Evolutionary conservation across 768 basidiomycete species (phyloP).

Genomic region (Lenzites betulinus): DNA sequence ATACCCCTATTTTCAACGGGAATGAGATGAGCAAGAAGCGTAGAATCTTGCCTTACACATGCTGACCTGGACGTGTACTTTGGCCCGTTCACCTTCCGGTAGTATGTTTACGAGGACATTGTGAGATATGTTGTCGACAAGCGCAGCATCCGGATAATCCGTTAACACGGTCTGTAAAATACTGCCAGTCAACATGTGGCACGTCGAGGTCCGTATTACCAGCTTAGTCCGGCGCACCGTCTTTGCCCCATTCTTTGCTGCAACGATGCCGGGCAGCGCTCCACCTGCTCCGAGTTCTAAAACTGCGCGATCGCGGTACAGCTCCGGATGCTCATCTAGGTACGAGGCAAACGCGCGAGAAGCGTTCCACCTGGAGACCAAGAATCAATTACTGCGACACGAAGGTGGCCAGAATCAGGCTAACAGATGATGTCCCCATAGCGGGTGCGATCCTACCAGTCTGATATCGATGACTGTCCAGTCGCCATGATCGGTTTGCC

Average conservation of each 20-base stretch:
- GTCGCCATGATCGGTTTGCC: not conserved
- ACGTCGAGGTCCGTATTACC: no score
- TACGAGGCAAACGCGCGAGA: slow-evolving; percentile 71
- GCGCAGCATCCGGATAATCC: slow-evolving; percentile 83
- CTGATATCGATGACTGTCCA: slow-evolving; percentile 54
- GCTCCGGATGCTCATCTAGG: slow-evolving; percentile 53
- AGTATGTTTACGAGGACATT: slow-evolving; percentile 70
- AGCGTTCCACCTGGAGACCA: slow-evolving; percentile 72
- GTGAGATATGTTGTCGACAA: slow-evolving; percentile 72
- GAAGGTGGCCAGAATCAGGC: slow-evolving; percentile 2
- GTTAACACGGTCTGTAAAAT: slow-evolving; percentile 74
- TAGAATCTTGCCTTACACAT: slow-evolving; percentile 32
- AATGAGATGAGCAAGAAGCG: not conserved
- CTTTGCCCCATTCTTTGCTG: slow-evolving; percentile 66
- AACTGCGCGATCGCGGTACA: slow-evolving; percentile 52
- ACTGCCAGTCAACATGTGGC: no score
- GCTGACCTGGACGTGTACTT: slow-evolving; percentile 38
- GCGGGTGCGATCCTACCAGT: slow-evolving; percentile 76
- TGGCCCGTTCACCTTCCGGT: slow-evolving; percentile 16
- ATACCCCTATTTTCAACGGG: slow-evolving; percentile 68
- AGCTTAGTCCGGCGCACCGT: no score
- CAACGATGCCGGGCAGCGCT: slow-evolving; percentile 81
- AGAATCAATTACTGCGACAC: not conserved
- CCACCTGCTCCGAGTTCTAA: slow-evolving; percentile 95
- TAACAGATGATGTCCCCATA: slow-evolving; percentile 83